Evolutionary conservation across 163 green algal species (phyloP).

Genomic region (Scenedesmus sp.): DNA sequence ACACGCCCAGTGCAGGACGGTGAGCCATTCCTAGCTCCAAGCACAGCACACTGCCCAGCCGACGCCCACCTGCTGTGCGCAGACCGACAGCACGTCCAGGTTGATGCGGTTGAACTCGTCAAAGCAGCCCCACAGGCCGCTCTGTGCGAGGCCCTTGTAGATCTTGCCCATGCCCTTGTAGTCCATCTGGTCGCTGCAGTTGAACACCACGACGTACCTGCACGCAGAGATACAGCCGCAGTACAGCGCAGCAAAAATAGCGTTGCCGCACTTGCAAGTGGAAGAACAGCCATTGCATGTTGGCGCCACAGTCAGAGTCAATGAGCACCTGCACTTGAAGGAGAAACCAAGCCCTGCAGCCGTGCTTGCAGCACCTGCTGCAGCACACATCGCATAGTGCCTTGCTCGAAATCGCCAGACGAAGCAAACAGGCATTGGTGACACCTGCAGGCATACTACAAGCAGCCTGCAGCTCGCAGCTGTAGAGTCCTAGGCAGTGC

Average conservation of each 20-base stretch:
- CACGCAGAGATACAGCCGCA: background rate
- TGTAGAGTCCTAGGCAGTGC: conserved; percentile 47
- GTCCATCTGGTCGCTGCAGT: conserved; percentile 89
- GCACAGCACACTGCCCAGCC: no score
- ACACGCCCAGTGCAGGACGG: no score
- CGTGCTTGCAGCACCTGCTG: background rate
- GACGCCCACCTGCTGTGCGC: conserved; percentile 89
- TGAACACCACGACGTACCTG: conserved; percentile 96
- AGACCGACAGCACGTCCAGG: conserved; percentile 96
- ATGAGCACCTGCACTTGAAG: no score
- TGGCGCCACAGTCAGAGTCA: no score
- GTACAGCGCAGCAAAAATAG: background rate
- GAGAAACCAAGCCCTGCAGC: background rate
- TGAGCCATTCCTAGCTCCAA: no score
- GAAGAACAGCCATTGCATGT: background rate
- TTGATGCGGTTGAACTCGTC: conserved; percentile 99
- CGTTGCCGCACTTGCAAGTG: background rate
- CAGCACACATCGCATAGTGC: background rate
- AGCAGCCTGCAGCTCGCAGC: no score
- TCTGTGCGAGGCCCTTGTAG: conserved; percentile 96
- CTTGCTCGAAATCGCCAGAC: no score
- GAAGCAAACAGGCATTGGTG: no score
- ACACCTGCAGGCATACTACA: background rate
- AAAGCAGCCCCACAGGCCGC: conserved; percentile 96
- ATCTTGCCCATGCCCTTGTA: conserved; percentile 95